Base-by-base conservation (phyloP, 208 protist species). In the Crithidia thermophila region DNA sequence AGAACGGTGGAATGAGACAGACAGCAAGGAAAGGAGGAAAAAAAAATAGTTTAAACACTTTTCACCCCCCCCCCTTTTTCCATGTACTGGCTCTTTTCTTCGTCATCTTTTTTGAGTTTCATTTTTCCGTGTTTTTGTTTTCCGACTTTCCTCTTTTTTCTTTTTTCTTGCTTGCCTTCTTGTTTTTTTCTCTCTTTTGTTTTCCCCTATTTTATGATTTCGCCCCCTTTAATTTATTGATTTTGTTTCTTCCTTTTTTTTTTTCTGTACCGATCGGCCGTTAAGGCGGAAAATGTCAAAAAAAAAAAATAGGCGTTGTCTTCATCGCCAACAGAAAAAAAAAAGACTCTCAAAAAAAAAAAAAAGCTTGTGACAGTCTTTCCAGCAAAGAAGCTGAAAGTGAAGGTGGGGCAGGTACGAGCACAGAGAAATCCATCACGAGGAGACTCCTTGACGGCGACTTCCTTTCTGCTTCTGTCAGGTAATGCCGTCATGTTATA, bases 71-170 rank as follows among this genome's bases (percentile, higher is more conserved):
- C 39, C 2, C 46, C 33, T 61, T 33, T 21, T n/a, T 50, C 3
- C 56, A 9, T 62, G 37, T 45, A 14, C 27, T 10, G 8, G 14
- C 51, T 40, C 21, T 49, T 49, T 36, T 61, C 18, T 37, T 61
- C 47, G 10, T 43, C 13, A n/a, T 43, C 16, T 43, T 10, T 43
- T 43, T 43, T 43, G 13, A 10, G 18, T 52, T 10, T 52, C 53
- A 30, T 21, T 21, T 30, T 13, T 59, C 20, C 21, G 4, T 46
- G 9, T 55, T 45, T 42, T 47, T 23, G 31, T 63, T 40, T 10
- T 39, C 20, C 25, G 40, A 10, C 27, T 62, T 47, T 64, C 10
- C 20, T 39, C 30, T 70, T 21, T 31, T 74, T 67, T 53, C 46
- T 60, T 68, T 36, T 49, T 43, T 28, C 42, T 36, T 11, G 7